These are phyloP conservation scores for Syzygium oleosum DNA, from an alignment of 345 rosid genomes.

Conservation along the genomic window DNA sequence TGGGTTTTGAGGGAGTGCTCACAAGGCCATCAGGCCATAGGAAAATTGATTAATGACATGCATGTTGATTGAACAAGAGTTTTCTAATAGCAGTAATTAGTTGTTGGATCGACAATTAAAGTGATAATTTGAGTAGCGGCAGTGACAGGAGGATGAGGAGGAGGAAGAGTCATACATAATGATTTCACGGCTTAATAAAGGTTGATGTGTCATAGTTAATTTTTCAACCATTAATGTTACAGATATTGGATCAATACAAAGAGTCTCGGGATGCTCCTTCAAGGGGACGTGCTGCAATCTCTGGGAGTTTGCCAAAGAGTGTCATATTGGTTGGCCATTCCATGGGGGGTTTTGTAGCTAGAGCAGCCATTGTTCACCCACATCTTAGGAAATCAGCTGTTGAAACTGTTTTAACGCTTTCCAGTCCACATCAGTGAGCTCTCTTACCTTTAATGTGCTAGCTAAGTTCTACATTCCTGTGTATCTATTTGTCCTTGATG, in stretches of 20 bases:
- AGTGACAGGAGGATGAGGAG: not conserved
- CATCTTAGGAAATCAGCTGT: slow-evolving; percentile 68
- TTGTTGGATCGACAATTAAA: not conserved
- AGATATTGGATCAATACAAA: slow-evolving; percentile 90
- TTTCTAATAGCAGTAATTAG: not conserved
- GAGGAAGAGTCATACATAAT: not conserved
- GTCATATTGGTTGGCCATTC: slow-evolving; percentile 98
- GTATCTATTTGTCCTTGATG: slow-evolving; percentile 7
- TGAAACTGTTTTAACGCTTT: slow-evolving; percentile 83
- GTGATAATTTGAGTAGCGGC: not conserved
- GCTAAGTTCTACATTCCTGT: slow-evolving; percentile 6
- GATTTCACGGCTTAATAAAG: not conserved
- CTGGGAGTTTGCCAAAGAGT: slow-evolving; percentile 60
- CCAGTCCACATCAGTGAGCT: slow-evolving; percentile 95
- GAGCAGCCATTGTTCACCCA: slow-evolving; percentile 93
- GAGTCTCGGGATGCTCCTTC: slow-evolving; percentile 63
- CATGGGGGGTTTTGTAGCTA: slow-evolving; percentile 99
- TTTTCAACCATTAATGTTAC: slow-evolving; percentile 1
- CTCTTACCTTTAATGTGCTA: slow-evolving; percentile 8
- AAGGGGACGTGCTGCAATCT: slow-evolving; percentile 65
- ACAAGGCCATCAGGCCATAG: not conserved
- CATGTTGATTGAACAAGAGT: not conserved
- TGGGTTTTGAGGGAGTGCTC: not conserved
- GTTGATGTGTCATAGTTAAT: not conserved
- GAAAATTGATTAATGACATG: not conserved